Evolutionary conservation across 2,329 filamentous ascomycete genomes (phyloP).

Genomic region (Aspergillus fijiensis): DNA sequence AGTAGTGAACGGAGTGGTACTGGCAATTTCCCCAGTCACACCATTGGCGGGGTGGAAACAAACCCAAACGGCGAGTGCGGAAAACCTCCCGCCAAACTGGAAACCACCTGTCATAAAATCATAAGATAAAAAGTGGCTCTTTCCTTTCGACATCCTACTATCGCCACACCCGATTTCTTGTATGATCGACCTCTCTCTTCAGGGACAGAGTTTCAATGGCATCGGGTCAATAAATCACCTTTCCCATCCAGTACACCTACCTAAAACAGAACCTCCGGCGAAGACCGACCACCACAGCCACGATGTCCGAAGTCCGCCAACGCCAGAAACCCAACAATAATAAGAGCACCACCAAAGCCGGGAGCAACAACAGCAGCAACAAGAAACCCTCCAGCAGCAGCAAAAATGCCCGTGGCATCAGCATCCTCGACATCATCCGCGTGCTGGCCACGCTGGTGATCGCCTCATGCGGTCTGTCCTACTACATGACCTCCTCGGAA

Average conservation of each 20-base stretch:
- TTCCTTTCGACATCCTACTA: too few relatives aligned
- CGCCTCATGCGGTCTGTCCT: conserved; percentile 69
- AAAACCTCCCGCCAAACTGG: not conserved
- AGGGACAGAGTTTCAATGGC: not conserved
- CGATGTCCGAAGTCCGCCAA: conserved; percentile 35
- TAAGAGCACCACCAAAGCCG: conserved; percentile 3
- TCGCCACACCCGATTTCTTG: too few relatives aligned
- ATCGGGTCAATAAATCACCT: not conserved
- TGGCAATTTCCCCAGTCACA: not conserved
- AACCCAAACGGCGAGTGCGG: not conserved
- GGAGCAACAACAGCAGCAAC: conserved; percentile 6
- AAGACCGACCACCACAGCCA: not conserved
- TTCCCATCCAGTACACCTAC: not conserved
- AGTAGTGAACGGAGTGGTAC: not conserved
- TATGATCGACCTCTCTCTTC: not conserved
- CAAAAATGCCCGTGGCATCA: conserved; percentile 35
- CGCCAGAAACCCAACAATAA: conserved; percentile 23
- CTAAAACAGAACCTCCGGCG: not conserved
- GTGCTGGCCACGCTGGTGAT: conserved; percentile 66
- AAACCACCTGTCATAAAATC: conserved; percentile 6
- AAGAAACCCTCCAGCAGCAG: conserved; percentile 5
- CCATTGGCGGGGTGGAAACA: not conserved
- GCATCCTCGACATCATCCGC: conserved; percentile 64
- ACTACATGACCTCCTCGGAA: conserved; percentile 70
- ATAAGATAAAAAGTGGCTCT: too few relatives aligned